These are phyloP conservation scores for Hyaloraphidium curvatum DNA, from an alignment of 192 early-diverging fungal genomes.

Conservation along the genomic window DNA sequence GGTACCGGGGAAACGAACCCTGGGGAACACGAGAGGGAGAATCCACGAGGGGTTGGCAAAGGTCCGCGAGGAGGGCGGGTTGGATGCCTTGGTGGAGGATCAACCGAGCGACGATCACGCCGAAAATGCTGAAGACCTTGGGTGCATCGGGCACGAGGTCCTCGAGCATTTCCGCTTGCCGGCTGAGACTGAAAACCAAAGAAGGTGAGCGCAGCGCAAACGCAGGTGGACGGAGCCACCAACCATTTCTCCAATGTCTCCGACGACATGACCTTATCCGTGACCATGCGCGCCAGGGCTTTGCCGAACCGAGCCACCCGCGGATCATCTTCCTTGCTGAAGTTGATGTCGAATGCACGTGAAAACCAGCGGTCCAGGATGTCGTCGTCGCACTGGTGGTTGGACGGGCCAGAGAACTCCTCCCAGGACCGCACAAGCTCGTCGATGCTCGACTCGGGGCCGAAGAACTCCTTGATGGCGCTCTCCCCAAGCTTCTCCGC, in stretches of 20 bases:
- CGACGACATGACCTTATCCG: background rate
- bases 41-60: background rate
- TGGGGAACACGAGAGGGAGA: background rate
- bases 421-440: background rate
- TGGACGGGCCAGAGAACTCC: background rate
- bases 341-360: background rate
- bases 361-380: background rate
- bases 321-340: background rate
- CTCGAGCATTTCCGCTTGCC: constrained; percentile 36
- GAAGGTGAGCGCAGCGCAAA: background rate
- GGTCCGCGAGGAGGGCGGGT: constrained; percentile 18
- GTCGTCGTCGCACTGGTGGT: background rate
- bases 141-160: constrained; percentile 58
- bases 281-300: background rate
- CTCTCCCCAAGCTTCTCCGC: background rate
- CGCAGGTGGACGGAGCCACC: background rate
- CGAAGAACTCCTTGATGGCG: background rate
- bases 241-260: background rate
- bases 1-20: background rate
- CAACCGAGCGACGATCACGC: constrained; percentile 26
- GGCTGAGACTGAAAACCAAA: constrained; percentile 15
- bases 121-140: constrained; percentile 37
- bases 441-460: background rate
- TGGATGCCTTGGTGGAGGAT: constrained; percentile 31
- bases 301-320: background rate